Conservation (phyloP, 1,284 basidiomycete species). For the Microbotryum intermedium region DNA sequence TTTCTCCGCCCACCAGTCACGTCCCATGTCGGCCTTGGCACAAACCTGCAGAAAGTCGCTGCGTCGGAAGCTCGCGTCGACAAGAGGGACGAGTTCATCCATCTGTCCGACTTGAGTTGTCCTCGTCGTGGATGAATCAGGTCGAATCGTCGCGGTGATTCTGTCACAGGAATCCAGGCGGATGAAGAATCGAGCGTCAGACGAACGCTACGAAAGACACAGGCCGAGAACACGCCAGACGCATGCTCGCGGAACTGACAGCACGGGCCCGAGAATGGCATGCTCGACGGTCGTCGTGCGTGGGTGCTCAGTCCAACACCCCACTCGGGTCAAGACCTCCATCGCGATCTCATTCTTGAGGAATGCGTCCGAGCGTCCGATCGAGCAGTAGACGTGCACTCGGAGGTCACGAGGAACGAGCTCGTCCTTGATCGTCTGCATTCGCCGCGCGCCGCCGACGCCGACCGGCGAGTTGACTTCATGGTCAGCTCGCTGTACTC, state of each 20-base stretch:
- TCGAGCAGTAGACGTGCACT: background rate
- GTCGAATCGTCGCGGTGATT: too few species aligned
- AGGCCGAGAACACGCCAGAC: background rate
- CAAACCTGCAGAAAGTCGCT: too few species aligned
- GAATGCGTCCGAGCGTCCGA: background rate
- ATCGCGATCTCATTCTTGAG: background rate
- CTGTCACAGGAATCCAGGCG: too few species aligned
- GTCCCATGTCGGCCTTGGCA: too few species aligned
- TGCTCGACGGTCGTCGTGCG: background rate
- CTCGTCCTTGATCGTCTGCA: too few species aligned
- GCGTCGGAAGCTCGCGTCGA: too few species aligned
- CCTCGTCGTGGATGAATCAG: too few species aligned
- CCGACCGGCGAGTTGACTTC: background rate
- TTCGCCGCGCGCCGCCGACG: background rate
- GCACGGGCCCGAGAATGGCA: constrained; percentile 1
- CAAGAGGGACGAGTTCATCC: too few species aligned
- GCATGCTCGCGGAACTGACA: background rate
- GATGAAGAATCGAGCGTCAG: too few species aligned
- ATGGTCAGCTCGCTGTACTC: background rate
- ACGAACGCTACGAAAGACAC: background rate
- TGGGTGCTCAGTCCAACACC: background rate
- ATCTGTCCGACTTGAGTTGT: too few species aligned
- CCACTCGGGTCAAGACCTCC: background rate
- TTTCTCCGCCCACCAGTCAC: too few species aligned
- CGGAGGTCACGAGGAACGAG: background rate